Conservation (phyloP, 371 early-diverging fungal genomes). For the Umbelopsis sp. region DNA sequence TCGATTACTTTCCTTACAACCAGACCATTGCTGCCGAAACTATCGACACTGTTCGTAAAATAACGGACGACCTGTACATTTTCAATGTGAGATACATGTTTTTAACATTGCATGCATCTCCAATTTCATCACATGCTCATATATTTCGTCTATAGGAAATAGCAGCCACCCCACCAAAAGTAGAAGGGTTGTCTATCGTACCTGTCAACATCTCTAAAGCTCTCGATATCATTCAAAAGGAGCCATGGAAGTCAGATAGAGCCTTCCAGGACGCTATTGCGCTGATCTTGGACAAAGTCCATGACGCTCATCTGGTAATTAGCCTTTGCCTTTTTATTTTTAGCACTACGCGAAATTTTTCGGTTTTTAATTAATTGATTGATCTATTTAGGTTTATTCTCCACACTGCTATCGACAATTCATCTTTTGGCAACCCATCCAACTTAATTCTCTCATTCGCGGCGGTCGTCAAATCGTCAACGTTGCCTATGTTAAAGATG, state of each 20-base stretch:
- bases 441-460: constrained; percentile 48
- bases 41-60: constrained; percentile 48
- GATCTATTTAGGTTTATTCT: constrained; percentile 39
- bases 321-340: background rate
- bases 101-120: background rate
- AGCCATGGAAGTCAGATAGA: constrained; percentile 50
- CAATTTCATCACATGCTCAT: background rate
- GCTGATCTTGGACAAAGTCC: constrained; percentile 50
- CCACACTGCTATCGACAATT: constrained; percentile 57
- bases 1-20: constrained; percentile 50
- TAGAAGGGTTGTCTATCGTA: constrained; percentile 43
- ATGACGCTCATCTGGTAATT: constrained; percentile 53
- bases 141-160: constrained; percentile 36
- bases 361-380: background rate
- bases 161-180: constrained; percentile 44
- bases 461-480: constrained; percentile 44
- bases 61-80: constrained; percentile 49
- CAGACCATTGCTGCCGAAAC: constrained; percentile 45
- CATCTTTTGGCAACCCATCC: constrained; percentile 57
- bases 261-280: constrained; percentile 55
- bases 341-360: background rate
- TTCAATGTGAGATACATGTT: constrained; percentile 40
- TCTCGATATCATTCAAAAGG: constrained; percentile 44
- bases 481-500: constrained; percentile 54
- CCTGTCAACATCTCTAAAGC: constrained; percentile 49